Evolutionary conservation across 768 basidiomycete genomes (phyloP).

Genomic region (Scleroderma bovista): DNA sequence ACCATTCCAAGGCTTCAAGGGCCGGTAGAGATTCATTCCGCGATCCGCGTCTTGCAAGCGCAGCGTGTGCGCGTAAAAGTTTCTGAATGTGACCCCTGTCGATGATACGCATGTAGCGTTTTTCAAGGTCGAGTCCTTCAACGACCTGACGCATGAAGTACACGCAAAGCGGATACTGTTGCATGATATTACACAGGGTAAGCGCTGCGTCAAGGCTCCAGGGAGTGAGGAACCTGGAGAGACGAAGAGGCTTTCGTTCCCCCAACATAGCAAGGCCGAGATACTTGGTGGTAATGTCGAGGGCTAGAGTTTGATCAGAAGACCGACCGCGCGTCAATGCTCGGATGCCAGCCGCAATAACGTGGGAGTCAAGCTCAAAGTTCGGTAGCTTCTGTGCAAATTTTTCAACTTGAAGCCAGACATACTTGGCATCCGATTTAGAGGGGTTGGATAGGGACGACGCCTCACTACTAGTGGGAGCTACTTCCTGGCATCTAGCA

Average conservation of each 20-base stretch:
- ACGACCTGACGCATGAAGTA: constrained; percentile 60
- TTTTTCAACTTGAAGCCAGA: constrained; percentile 66
- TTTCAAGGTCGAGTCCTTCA: constrained; percentile 28
- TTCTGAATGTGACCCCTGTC: constrained; percentile 56
- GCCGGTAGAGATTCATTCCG: constrained; percentile 41
- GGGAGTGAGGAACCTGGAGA: constrained; percentile 37
- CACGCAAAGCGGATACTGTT: constrained; percentile 42
- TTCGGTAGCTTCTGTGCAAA: constrained; percentile 39
- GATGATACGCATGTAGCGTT: constrained; percentile 31
- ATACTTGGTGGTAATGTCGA: constrained; percentile 57
- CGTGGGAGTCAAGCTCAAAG: constrained; percentile 48
- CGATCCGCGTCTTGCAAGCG: constrained; percentile 36
- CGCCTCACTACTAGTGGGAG: constrained; percentile 8
- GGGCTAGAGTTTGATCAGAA: constrained; percentile 60
- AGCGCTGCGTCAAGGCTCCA: constrained; percentile 52
- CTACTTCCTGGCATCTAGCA: constrained; percentile 18
- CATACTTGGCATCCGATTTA: constrained; percentile 61
- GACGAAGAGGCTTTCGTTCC: constrained; percentile 33
- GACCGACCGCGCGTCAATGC: constrained; percentile 52
- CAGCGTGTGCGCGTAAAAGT: constrained; percentile 48
- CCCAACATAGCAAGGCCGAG: constrained; percentile 52
- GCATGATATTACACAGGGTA: constrained; percentile 46
- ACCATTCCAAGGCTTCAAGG: constrained; percentile 62
- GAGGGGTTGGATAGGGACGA: constrained; percentile 31
- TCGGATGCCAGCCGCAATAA: constrained; percentile 47